These are phyloP conservation scores for Monosporascus sp. DNA, from an alignment of 2,329 filamentous ascomycete genomes.

Conservation along the genomic window DNA sequence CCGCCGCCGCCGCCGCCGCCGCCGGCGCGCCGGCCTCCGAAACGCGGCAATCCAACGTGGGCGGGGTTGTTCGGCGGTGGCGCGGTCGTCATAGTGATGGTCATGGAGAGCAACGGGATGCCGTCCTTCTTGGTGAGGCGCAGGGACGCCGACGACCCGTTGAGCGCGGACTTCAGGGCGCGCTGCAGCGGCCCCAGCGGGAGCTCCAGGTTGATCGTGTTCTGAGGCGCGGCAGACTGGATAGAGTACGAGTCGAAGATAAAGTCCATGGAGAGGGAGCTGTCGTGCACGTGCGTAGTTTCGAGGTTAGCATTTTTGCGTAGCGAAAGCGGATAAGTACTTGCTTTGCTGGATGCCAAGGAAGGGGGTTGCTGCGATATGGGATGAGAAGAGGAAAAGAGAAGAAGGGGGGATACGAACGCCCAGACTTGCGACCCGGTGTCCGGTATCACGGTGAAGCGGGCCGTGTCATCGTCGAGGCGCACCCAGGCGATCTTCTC, in stretches of 20 bases:
- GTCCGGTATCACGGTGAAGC: conserved; percentile 94
- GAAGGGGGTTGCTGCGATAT: too few relatives aligned
- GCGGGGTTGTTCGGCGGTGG: conserved; percentile 17
- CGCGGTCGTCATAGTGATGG: conserved; percentile 72
- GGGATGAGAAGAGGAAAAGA: too few relatives aligned
- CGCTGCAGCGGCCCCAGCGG: conserved; percentile 82
- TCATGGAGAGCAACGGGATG: conserved; percentile 80
- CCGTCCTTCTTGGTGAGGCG: conserved; percentile 91
- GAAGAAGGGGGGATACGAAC: conserved; percentile 47
- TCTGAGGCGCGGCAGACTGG: conserved; percentile 73
- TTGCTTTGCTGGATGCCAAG: too few relatives aligned
- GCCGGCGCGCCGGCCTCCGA: not conserved
- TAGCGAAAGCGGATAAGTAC: too few relatives aligned
- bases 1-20: too few relatives aligned
- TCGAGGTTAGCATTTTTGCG: conserved; percentile 20
- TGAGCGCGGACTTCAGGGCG: conserved; percentile 82
- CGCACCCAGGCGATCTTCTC: conserved; percentile 89
- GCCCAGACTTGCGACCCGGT: conserved; percentile 96
- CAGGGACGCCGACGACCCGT: conserved; percentile 75
- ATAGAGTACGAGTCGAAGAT: conserved; percentile 85
- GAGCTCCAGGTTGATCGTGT: conserved; percentile 94
- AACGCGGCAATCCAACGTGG: not conserved
- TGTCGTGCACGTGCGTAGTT: conserved; percentile 18
- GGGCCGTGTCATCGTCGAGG: conserved; percentile 78
- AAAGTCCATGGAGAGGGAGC: conserved; percentile 63